A percentile compares a stretch with the other conserved stretches of the same genome.
phyloP scores from a whole-genome alignment of 148 eudicot species.

The Diospyros lotus region DNA sequence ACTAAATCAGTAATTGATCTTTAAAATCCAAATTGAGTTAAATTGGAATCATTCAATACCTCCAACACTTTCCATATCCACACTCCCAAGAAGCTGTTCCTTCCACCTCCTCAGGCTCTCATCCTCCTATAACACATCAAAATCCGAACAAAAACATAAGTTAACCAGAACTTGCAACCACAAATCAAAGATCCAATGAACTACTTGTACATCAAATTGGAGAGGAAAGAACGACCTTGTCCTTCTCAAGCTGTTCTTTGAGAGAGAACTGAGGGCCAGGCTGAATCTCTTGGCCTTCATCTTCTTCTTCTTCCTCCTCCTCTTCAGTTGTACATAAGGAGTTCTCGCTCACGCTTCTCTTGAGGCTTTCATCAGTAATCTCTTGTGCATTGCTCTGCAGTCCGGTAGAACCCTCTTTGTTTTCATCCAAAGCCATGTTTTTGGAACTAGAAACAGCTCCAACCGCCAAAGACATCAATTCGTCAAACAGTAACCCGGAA shows the following conservation, averaged over 20 bases:
- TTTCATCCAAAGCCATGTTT: constrained; percentile 49
- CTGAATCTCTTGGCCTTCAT: constrained; percentile 31
- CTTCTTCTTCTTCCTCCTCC: constrained; percentile 67
- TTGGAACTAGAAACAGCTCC: constrained; percentile 25
- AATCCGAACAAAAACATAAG: not conserved
- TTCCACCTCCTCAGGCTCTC: constrained; percentile 92
- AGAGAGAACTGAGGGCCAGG: constrained; percentile 67
- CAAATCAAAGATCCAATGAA: not conserved
- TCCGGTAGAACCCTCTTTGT: constrained; percentile 31
- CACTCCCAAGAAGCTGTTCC: constrained; percentile 74
- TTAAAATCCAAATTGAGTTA: constrained; percentile 3
- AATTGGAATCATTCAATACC: constrained; percentile 29
- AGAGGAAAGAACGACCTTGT: constrained; percentile 44
- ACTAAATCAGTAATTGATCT: not conserved
- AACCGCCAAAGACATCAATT: constrained; percentile 30
- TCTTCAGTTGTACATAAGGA: constrained; percentile 46
- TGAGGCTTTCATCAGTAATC: constrained; percentile 18
- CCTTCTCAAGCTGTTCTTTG: constrained; percentile 75
- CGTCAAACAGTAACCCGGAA: constrained; percentile 15
- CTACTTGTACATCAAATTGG: not conserved
- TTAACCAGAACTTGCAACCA: not conserved
- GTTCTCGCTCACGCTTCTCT: constrained; percentile 42
- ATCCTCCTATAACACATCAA: constrained; percentile 56
- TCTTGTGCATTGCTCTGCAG: constrained; percentile 21
- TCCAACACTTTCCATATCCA: constrained; percentile 61